Conservation (phyloP, 2,329 filamentous ascomycete genomes). For the Aureobasidium sp. region DNA sequence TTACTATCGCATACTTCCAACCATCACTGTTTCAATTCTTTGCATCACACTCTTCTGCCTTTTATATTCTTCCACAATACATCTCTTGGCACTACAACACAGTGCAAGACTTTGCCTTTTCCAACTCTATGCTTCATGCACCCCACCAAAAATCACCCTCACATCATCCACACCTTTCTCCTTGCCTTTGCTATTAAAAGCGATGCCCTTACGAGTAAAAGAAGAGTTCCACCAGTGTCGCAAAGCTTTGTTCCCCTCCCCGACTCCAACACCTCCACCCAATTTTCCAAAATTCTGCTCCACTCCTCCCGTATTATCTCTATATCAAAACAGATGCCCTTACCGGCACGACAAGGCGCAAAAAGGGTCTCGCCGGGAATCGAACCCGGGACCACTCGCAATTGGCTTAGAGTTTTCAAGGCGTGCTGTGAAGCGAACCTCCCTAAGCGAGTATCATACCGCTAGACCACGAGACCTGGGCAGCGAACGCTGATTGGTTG, state of each 20-base stretch:
- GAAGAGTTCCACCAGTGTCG: no score
- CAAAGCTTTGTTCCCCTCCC: no score
- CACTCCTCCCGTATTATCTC: background rate
- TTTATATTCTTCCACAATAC: background rate
- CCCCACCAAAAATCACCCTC: background rate
- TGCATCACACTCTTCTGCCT: background rate
- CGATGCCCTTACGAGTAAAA: no score
- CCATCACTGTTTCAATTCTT: background rate
- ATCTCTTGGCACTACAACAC: background rate
- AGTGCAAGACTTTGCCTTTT: no score
- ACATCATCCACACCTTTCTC: no score
- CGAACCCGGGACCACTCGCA: slow-evolving; percentile 6
- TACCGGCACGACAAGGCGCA: background rate
- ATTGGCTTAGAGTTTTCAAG: slow-evolving; percentile 7
- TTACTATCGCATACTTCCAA: no score
- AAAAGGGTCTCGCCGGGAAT: background rate
- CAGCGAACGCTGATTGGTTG: background rate
- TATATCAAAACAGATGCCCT: background rate
- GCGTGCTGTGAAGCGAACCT: background rate
- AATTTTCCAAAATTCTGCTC: no score
- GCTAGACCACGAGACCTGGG: slow-evolving; percentile 2
- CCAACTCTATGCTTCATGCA: background rate
- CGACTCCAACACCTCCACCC: no score
- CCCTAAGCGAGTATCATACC: slow-evolving; percentile 8
- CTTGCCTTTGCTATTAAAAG: no score